Evolutionary conservation across 2,329 filamentous ascomycete species (phyloP).

Genomic region (Nemania sp.): DNA sequence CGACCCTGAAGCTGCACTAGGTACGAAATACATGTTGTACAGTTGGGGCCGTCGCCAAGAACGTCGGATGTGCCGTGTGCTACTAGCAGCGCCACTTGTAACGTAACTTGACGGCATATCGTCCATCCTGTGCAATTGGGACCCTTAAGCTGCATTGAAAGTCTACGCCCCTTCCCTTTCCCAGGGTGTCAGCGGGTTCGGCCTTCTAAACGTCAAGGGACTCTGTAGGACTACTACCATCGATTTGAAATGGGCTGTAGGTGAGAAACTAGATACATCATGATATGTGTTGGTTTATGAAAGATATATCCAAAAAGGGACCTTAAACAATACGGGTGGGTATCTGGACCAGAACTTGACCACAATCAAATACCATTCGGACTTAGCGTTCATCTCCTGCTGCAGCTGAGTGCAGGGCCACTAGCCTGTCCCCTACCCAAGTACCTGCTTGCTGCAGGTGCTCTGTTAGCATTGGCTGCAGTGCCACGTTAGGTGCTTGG

Average conservation of each 20-base stretch:
- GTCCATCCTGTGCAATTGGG: not conserved
- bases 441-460: no score
- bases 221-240: slow-evolving; percentile 14
- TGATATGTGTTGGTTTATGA: not conserved
- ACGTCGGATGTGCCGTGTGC: slow-evolving; percentile 1
- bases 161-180: not conserved
- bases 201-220: not conserved
- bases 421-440: slow-evolving; percentile 1
- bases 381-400: not conserved
- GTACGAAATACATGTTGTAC: not conserved
- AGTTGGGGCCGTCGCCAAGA: not conserved
- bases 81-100: slow-evolving; percentile 20
- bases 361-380: not conserved
- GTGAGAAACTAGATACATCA: not conserved
- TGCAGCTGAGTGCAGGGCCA: slow-evolving; percentile 15
- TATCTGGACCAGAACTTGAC: not conserved
- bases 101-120: slow-evolving; percentile 19
- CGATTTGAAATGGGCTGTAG: slow-evolving; percentile 1
- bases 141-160: not conserved
- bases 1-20: not conserved
- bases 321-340: not conserved
- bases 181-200: not conserved
- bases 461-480: no score
- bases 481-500: no score
- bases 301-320: slow-evolving; percentile 23